A percentile compares a stretch with the other conserved stretches of the same genome.
Conservation (phyloP, 441 rosid species). For the Euphorbia celastroides region DNA sequence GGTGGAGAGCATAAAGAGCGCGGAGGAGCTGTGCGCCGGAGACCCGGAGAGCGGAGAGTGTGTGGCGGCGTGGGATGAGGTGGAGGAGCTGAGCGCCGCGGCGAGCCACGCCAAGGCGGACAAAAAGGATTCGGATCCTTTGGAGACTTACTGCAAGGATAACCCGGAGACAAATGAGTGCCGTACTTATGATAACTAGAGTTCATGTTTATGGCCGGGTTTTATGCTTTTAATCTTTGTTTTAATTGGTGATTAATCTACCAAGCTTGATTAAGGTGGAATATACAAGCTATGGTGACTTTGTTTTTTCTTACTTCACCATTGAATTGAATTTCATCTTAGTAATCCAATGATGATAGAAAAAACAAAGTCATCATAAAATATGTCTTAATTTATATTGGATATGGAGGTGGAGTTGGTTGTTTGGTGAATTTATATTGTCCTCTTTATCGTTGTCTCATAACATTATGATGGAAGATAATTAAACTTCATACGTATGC, state of each 20-base stretch:
- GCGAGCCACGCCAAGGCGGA: constrained; percentile 88
- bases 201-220: constrained; percentile 22
- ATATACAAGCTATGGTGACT: too few species aligned
- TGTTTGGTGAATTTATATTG: background rate
- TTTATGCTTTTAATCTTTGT: background rate
- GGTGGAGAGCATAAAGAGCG: constrained; percentile 64
- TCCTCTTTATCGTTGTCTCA: too few species aligned
- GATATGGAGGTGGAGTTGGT: background rate
- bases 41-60: constrained; percentile 76
- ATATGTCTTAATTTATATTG: background rate
- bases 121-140: constrained; percentile 64
- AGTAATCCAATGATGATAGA: too few species aligned
- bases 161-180: constrained; percentile 85
- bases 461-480: too few species aligned
- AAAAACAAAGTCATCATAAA: too few species aligned
- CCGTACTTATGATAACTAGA: constrained; percentile 72
- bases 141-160: constrained; percentile 83
- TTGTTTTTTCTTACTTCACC: too few species aligned
- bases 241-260: background rate
- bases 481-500: too few species aligned
- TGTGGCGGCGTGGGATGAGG: constrained; percentile 94
- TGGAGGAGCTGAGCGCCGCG: constrained; percentile 94
- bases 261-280: background rate
- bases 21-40: constrained; percentile 56
- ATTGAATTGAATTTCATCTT: too few species aligned